Evolutionary conservation across 441 rosid genomes (phyloP).

Genomic region (Pelargonium australe): DNA sequence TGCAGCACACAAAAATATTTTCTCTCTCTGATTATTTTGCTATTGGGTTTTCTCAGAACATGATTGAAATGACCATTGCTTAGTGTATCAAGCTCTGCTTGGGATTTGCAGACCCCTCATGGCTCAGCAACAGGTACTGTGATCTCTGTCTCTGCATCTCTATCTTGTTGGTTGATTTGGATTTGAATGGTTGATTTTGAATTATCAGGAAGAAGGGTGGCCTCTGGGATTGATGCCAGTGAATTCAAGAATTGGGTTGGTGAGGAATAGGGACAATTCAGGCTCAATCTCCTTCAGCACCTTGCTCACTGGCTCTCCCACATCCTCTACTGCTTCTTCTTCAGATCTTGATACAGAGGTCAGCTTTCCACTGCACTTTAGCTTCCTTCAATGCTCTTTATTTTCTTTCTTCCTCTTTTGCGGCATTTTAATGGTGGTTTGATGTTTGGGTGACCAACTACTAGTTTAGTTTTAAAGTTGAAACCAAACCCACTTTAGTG

Average conservation of each 20-base stretch:
- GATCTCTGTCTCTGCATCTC: no score
- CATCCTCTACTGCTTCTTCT: neutral
- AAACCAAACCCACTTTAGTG: constrained; percentile 1
- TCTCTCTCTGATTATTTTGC: neutral
- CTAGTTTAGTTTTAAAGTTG: no score
- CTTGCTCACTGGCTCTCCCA: neutral
- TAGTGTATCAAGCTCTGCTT: neutral
- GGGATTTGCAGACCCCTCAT: neutral
- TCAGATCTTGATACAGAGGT: neutral
- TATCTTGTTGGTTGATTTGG: neutral
- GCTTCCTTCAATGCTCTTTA: no score
- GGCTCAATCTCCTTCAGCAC: neutral
- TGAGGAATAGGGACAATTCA: neutral
- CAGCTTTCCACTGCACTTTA: neutral
- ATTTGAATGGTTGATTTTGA: neutral
- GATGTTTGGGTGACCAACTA: neutral
- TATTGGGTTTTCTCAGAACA: neutral
- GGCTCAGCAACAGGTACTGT: neutral
- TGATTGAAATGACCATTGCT: neutral
- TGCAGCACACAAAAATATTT: neutral
- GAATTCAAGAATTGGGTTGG: neutral
- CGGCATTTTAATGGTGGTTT: neutral
- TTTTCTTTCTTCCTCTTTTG: no score
- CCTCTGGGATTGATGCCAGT: neutral
- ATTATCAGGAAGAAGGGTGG: neutral